Conservation (phyloP, 768 basidiomycete genomes). For the Dioszegia crocea region DNA sequence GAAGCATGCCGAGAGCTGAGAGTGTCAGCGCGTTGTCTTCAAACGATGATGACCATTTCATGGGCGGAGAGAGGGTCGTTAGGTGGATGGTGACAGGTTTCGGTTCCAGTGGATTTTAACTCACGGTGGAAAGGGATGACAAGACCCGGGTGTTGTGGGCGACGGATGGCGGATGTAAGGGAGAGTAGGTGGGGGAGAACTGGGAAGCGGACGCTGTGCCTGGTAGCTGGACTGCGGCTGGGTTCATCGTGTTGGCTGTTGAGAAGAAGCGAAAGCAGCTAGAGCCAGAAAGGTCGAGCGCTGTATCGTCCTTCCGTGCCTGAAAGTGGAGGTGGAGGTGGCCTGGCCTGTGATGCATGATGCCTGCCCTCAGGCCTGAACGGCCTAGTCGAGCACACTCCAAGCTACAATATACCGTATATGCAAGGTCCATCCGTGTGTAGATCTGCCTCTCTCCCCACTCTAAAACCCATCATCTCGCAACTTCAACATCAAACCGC, state of each 20-base stretch:
- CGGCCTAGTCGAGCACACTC: no score
- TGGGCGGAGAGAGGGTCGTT: no score
- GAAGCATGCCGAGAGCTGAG: conserved; percentile 67
- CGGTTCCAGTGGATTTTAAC: no score
- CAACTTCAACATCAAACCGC: conserved; percentile 80
- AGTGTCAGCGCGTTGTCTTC: not conserved
- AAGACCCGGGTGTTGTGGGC: conserved; percentile 41
- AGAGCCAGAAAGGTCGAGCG: not conserved
- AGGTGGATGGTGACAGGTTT: no score
- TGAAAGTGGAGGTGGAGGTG: no score
- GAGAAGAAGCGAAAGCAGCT: not conserved
- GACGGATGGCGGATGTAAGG: conserved; percentile 44
- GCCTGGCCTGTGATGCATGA: no score
- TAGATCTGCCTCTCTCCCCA: not conserved
- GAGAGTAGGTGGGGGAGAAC: conserved; percentile 35
- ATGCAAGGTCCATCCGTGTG: not conserved
- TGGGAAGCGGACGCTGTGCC: conserved; percentile 16
- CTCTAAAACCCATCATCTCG: conserved; percentile 86
- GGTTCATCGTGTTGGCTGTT: conserved; percentile 25
- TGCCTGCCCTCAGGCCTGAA: no score
- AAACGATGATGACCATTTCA: no score
- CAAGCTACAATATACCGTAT: not conserved
- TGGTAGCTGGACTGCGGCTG: conserved; percentile 24
- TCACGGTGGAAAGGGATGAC: conserved; percentile 43
- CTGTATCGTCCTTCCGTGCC: no score